These are phyloP conservation scores for Phlyctochytrium bullatum DNA, from an alignment of 192 early-diverging fungal species.

Conservation along the genomic window DNA sequence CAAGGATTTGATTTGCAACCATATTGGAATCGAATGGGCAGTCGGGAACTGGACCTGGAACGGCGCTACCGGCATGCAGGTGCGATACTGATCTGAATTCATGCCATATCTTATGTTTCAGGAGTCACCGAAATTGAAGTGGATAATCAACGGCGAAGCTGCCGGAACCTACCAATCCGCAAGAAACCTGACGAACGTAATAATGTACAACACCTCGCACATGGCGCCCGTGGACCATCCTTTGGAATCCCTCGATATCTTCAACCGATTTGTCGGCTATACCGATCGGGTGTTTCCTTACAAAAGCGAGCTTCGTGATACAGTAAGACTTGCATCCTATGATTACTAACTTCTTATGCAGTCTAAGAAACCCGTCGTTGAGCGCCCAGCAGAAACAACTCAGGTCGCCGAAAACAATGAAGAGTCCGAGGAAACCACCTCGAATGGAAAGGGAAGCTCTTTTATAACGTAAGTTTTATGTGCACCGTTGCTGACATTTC, in stretches of 20 bases:
- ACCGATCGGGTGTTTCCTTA: neutral
- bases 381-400: too few species aligned
- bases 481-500: too few species aligned
- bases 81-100: constrained; percentile 14
- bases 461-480: too few species aligned
- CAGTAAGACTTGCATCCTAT: too few species aligned
- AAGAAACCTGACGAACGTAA: constrained; percentile 61
- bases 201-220: constrained; percentile 61
- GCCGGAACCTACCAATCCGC: constrained; percentile 49
- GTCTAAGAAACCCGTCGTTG: too few species aligned
- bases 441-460: too few species aligned
- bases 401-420: too few species aligned
- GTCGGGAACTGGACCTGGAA: constrained; percentile 68
- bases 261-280: constrained; percentile 48
- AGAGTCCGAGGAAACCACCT: too few species aligned
- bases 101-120: constrained; percentile 16
- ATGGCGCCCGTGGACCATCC: constrained; percentile 71
- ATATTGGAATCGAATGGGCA: constrained; percentile 64
- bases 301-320: too few species aligned
- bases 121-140: constrained; percentile 37
- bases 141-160: constrained; percentile 44
- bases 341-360: too few species aligned
- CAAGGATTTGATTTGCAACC: constrained; percentile 79
- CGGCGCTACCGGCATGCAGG: constrained; percentile 58
- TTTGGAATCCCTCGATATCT: constrained; percentile 56